A percentile compares a stretch with the other conserved stretches of the same genome.
Evolutionary conservation across 2,329 filamentous ascomycete genomes (phyloP).

Genomic region (Lachnellula willkommii): DNA sequence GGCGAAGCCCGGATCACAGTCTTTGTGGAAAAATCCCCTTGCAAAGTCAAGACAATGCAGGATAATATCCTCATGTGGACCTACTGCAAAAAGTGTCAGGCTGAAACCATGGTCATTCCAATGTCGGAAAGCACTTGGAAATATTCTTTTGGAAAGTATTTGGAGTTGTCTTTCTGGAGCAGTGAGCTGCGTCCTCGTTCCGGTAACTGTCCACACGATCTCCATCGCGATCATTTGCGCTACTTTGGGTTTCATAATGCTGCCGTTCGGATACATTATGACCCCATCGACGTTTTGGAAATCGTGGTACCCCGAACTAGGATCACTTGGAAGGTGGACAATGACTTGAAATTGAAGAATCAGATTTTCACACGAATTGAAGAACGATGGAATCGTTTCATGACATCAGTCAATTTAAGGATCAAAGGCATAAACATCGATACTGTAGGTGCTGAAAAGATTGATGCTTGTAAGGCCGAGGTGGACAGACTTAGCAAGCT

Average conservation of each 20-base stretch:
- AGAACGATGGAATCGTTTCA: conserved; percentile 78
- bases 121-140: conserved; percentile 97
- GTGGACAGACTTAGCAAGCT: conserved; percentile 73
- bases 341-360: conserved; percentile 88
- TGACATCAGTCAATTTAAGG: conserved; percentile 75
- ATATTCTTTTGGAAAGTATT: conserved; percentile 96
- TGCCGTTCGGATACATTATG: conserved; percentile 84
- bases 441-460: conserved; percentile 81
- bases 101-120: conserved; percentile 79
- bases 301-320: conserved; percentile 85
- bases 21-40: conserved; percentile 72
- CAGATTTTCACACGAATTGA: conserved; percentile 80
- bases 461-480: conserved; percentile 73
- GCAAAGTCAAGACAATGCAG: conserved; percentile 58
- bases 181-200: conserved; percentile 70
- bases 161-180: conserved; percentile 97
- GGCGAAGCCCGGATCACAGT: conserved; percentile 91
- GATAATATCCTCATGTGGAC: conserved; percentile 96
- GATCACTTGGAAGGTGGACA: conserved; percentile 96
- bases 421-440: conserved; percentile 87
- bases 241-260: conserved; percentile 89
- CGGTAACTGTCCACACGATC: conserved; percentile 79
- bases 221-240: conserved; percentile 84
- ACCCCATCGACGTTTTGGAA: conserved; percentile 86
- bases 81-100: conserved; percentile 84